Evolutionary conservation across 2,329 filamentous ascomycete genomes (phyloP).

Genomic region (Alternaria sp.): DNA sequence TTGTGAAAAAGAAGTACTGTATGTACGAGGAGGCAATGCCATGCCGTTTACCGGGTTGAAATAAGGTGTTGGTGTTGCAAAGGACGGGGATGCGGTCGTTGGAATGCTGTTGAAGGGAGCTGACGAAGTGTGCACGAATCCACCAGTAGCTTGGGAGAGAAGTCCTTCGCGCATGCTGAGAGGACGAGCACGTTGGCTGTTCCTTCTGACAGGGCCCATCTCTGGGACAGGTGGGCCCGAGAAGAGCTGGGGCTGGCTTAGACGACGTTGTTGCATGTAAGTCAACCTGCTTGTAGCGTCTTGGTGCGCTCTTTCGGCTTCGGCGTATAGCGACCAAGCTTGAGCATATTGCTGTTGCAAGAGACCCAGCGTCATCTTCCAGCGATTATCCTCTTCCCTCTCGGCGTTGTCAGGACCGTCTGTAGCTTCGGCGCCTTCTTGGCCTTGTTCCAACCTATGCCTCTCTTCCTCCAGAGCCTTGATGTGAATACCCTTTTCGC

Average conservation of each 20-base stretch:
- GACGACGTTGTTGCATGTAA: conserved; percentile 48
- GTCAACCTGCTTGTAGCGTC: conserved; percentile 54
- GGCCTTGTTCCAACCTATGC: conserved; percentile 60
- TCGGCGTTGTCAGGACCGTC: conserved; percentile 53
- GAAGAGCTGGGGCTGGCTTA: conserved; percentile 51
- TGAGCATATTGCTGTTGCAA: conserved; percentile 60
- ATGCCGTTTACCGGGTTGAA: conserved; percentile 70
- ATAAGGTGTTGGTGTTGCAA: conserved; percentile 59
- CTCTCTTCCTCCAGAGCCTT: conserved; percentile 76
- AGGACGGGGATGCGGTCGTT: conserved; percentile 61
- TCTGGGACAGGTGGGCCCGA: conserved; percentile 41
- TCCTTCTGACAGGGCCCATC: conserved; percentile 46
- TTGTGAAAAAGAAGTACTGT: conserved; percentile 60
- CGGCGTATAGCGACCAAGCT: conserved; percentile 44
- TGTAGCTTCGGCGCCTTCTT: conserved; percentile 52
- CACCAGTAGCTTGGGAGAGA: conserved; percentile 37
- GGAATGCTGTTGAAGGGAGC: conserved; percentile 57
- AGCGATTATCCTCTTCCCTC: conserved; percentile 62
- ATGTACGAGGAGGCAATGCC: conserved; percentile 55
- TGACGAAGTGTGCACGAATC: conserved; percentile 50
- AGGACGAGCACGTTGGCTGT: conserved; percentile 53
- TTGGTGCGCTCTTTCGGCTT: conserved; percentile 50
- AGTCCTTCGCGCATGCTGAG: conserved; percentile 51
- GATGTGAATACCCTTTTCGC: conserved; percentile 73
- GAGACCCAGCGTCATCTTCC: conserved; percentile 63